Evolutionary conservation across 371 early-diverging fungal species (phyloP).

Genomic region (Apophysomyces trapeziformis): DNA sequence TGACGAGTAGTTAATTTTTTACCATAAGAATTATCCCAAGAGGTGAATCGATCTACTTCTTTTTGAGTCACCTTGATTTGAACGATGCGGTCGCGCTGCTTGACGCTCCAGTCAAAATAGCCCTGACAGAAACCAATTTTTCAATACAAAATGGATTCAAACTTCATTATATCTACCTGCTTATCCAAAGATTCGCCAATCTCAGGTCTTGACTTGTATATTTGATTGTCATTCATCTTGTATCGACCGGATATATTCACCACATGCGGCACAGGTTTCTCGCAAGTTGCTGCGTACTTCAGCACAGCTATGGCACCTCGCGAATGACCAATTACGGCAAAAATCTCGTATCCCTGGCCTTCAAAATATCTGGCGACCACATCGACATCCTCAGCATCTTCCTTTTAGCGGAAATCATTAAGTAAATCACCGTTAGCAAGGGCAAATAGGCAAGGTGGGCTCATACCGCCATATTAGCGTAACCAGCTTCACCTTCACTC

Average conservation of each 20-base stretch:
- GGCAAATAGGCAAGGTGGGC: neutral
- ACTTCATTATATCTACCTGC: neutral
- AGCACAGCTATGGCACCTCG: conserved; percentile 52
- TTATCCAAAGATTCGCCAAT: conserved; percentile 16
- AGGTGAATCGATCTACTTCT: conserved; percentile 24
- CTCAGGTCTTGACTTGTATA: conserved; percentile 1
- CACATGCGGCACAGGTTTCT: conserved; percentile 36
- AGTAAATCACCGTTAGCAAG: too few relatives aligned
- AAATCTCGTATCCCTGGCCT: conserved; percentile 51
- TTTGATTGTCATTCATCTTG: conserved; percentile 29
- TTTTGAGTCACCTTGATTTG: conserved; percentile 21
- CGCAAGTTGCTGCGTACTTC: conserved; percentile 52
- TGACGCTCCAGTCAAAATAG: conserved; percentile 29
- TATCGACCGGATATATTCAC: conserved; percentile 55
- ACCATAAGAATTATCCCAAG: conserved; percentile 46
- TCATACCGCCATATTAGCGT: conserved; percentile 41
- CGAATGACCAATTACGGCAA: conserved; percentile 52
- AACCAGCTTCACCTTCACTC: conserved; percentile 48
- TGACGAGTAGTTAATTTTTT: conserved; percentile 1
- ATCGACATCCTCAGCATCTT: conserved; percentile 49
- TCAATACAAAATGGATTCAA: neutral
- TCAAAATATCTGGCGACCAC: conserved; percentile 52
- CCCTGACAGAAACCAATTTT: conserved; percentile 13
- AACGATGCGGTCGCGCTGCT: conserved; percentile 20
- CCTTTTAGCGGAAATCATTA: conserved; percentile 16